These are phyloP conservation scores for Claviceps africana DNA, from an alignment of 2,329 filamentous ascomycete genomes.

Conservation along the genomic window DNA sequence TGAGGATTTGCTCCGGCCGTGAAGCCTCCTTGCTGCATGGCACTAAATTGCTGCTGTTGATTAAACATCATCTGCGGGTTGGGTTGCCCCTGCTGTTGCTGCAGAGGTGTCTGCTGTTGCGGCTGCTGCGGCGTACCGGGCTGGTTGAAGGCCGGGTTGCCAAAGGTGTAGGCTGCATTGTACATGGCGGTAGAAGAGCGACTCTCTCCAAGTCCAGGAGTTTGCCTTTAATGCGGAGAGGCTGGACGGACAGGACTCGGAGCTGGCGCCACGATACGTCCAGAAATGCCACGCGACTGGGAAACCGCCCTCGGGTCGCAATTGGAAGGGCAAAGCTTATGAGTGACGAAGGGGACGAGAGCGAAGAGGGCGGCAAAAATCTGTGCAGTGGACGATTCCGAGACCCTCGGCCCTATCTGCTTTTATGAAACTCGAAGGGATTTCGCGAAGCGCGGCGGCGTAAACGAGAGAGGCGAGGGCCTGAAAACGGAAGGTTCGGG, in stretches of 20 bases:
- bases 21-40: conserved; percentile 39
- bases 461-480: background rate
- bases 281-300: background rate
- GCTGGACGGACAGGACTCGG: background rate
- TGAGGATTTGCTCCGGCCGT: conserved; percentile 35
- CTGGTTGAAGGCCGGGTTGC: conserved; percentile 34
- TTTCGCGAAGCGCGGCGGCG: background rate
- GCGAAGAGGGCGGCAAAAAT: background rate
- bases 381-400: background rate
- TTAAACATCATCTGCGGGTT: conserved; percentile 46
- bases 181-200: conserved; percentile 29
- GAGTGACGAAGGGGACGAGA: background rate
- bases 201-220: background rate
- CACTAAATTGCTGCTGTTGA: conserved; percentile 38
- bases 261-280: background rate
- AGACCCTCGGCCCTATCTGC: background rate
- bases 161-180: conserved; percentile 39
- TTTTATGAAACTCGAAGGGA: background rate
- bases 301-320: background rate
- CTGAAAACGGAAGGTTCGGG: background rate
- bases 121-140: conserved; percentile 16
- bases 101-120: conserved; percentile 20
- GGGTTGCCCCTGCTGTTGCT: conserved; percentile 31
- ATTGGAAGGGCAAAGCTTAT: background rate
- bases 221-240: background rate